Evolutionary conservation across 2,329 filamentous ascomycete species (phyloP).

Genomic region (Penicillium capsulatum): DNA sequence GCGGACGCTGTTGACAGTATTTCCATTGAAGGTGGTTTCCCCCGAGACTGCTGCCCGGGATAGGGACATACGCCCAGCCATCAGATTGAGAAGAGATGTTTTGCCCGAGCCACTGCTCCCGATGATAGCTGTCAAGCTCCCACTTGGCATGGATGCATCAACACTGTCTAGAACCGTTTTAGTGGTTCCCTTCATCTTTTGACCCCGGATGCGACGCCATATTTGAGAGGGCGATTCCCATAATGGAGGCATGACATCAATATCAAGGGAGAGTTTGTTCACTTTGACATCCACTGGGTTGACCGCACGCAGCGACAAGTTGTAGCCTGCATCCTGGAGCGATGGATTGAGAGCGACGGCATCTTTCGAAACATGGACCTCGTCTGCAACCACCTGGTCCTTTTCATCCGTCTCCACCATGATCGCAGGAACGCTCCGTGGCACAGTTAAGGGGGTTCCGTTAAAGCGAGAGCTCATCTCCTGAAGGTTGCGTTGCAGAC

Average conservation of each 20-base stretch:
- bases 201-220: slow-evolving; percentile 29
- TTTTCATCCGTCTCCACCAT: slow-evolving; percentile 19
- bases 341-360: slow-evolving; percentile 1
- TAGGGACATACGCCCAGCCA: slow-evolving; percentile 63
- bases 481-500: too few relatives aligned
- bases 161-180: slow-evolving; percentile 60
- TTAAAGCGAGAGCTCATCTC: too few relatives aligned
- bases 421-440: too few relatives aligned
- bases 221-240: slow-evolving; percentile 33
- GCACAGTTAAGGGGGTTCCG: too few relatives aligned
- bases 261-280: slow-evolving; percentile 29
- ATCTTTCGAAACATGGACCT: slow-evolving; percentile 11
- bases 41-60: slow-evolving; percentile 53
- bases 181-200: slow-evolving; percentile 20
- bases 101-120: slow-evolving; percentile 72
- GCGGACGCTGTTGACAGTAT: slow-evolving; percentile 43
- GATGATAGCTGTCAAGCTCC: slow-evolving; percentile 70
- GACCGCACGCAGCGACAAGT: slow-evolving; percentile 41
- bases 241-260: slow-evolving; percentile 32
- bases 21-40: slow-evolving; percentile 58
- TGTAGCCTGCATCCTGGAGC: slow-evolving; percentile 15
- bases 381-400: slow-evolving; percentile 8
- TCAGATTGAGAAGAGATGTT: slow-evolving; percentile 65
- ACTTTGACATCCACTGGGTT: slow-evolving; percentile 40
- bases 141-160: slow-evolving; percentile 59